phyloP scores from a whole-genome alignment of 1,284 basidiomycete genomes.

The Ceratobasidium sp. region DNA sequence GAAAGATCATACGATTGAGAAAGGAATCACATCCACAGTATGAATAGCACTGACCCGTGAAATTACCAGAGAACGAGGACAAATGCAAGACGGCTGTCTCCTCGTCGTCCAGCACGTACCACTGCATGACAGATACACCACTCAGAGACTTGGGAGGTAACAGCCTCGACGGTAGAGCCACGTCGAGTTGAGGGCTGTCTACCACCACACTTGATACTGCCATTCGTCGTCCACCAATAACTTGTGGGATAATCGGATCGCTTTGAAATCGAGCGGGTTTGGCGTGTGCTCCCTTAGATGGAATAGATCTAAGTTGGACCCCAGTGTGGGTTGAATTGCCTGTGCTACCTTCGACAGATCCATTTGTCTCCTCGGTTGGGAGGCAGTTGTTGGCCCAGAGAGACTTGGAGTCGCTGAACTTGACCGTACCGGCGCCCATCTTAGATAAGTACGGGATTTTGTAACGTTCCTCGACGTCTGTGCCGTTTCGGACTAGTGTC shows the following conservation, averaged over 20 bases:
- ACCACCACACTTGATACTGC: constrained; percentile 67
- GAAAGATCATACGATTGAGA: neutral
- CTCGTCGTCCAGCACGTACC: constrained; percentile 67
- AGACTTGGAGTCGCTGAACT: constrained; percentile 67
- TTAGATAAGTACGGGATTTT: constrained; percentile 71
- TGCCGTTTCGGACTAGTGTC: constrained; percentile 64
- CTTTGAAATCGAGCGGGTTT: constrained; percentile 60
- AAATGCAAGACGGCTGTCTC: constrained; percentile 72
- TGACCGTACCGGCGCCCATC: constrained; percentile 59
- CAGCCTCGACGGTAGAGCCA: constrained; percentile 66
- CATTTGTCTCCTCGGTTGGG: constrained; percentile 66
- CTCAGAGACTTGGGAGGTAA: constrained; percentile 55
- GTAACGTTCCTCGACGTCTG: constrained; percentile 60
- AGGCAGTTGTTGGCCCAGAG: constrained; percentile 69
- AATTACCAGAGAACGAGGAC: constrained; percentile 68
- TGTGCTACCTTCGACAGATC: constrained; percentile 49
- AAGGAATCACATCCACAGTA: constrained; percentile 59
- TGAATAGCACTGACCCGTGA: constrained; percentile 43
- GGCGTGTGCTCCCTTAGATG: neutral
- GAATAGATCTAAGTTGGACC: constrained; percentile 46
- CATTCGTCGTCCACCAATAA: constrained; percentile 56
- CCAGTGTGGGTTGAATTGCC: constrained; percentile 52
- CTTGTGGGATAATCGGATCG: constrained; percentile 59
- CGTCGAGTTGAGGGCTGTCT: constrained; percentile 62
- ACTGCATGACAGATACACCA: constrained; percentile 64